These are phyloP conservation scores for Venturia aucupariae DNA, from an alignment of 2,329 filamentous ascomycete species.

Conservation along the genomic window DNA sequence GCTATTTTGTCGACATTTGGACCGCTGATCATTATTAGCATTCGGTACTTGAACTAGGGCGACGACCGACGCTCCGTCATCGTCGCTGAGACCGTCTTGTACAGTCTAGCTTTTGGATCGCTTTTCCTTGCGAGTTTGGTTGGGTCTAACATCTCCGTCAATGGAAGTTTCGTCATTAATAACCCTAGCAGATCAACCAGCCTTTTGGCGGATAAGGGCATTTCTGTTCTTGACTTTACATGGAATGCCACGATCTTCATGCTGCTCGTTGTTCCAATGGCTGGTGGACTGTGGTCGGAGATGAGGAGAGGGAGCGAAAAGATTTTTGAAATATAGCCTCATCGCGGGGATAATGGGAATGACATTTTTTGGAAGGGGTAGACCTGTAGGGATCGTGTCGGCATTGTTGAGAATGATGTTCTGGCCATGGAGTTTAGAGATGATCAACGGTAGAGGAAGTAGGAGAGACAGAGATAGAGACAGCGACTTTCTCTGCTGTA, in stretches of 20 bases:
- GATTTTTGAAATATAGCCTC: neutral
- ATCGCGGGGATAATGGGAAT: neutral
- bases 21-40: neutral
- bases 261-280: neutral
- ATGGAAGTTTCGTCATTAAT: neutral
- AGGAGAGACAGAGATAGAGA: neutral
- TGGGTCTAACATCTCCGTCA: neutral
- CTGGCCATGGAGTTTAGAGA: neutral
- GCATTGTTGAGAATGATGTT: neutral
- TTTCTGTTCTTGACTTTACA: neutral
- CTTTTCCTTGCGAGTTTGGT: neutral
- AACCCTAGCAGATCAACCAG: neutral
- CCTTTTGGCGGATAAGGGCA: neutral
- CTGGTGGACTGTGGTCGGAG: neutral
- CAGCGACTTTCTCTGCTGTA: neutral
- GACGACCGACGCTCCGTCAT: neutral
- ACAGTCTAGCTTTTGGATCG: neutral
- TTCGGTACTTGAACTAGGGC: neutral
- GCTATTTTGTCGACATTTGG: neutral
- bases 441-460: neutral
- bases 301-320: neutral
- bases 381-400: neutral
- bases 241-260: neutral
- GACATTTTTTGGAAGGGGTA: neutral
- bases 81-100: neutral